Evolutionary conservation across 2,329 filamentous ascomycete genomes (phyloP).

Genomic region (Knoxdaviesia proteae): DNA sequence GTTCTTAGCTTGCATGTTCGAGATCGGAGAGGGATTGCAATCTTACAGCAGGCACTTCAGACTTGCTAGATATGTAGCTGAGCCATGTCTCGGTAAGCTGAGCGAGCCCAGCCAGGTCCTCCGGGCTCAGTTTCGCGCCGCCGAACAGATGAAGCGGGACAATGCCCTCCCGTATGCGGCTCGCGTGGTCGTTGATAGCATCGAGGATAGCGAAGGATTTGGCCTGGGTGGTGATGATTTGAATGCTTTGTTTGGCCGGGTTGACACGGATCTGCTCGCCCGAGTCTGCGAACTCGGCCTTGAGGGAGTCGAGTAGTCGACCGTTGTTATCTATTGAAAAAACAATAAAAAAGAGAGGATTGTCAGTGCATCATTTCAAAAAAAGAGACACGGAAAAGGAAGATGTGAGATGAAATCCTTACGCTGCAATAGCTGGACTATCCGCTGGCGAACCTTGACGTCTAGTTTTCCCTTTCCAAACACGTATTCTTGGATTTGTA

Average conservation of each 20-base stretch:
- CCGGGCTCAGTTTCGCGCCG: conserved; percentile 5
- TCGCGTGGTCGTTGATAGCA: conserved; percentile 13
- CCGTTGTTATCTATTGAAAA: background rate
- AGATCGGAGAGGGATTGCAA: background rate
- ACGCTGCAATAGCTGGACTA: conserved; percentile 25
- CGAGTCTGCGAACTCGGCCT: conserved; percentile 12
- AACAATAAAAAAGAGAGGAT: background rate
- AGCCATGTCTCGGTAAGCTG: conserved; percentile 13
- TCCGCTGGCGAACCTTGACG: conserved; percentile 16
- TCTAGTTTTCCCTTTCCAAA: conserved; percentile 19
- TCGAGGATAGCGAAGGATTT: conserved; percentile 12
- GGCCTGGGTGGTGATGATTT: conserved; percentile 4
- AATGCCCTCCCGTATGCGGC: conserved; percentile 8
- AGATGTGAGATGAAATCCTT: conserved; percentile 8
- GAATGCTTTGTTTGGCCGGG: conserved; percentile 4
- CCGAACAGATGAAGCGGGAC: conserved; percentile 9
- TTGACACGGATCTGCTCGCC: conserved; percentile 1
- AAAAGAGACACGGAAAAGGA: background rate
- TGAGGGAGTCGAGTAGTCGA: conserved; percentile 10
- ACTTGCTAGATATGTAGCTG: background rate
- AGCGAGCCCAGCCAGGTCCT: conserved; percentile 11
- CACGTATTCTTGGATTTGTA: conserved; percentile 24
- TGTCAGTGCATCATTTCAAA: background rate
- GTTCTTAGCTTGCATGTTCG: background rate
- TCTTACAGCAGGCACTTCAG: conserved; percentile 1